These are phyloP conservation scores for Coprinopsis marcescibilis DNA, from an alignment of 768 basidiomycete genomes.

Conservation along the genomic window DNA sequence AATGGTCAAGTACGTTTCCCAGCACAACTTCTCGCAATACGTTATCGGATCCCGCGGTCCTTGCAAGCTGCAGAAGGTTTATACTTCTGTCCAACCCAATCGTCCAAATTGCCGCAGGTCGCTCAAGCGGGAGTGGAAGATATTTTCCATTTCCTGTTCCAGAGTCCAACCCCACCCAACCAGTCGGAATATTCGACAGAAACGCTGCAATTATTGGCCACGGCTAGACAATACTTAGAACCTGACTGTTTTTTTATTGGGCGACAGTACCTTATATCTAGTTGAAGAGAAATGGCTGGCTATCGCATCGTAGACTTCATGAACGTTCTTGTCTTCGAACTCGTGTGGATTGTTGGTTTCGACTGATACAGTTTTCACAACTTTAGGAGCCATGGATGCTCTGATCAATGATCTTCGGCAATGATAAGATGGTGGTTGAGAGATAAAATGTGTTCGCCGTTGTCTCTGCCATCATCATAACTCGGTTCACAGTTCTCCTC, in stretches of 20 bases:
- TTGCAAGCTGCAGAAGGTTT: constrained; percentile 74
- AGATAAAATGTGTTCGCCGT: constrained; percentile 4
- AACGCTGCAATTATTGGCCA: constrained; percentile 86
- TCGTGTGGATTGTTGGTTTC: constrained; percentile 40
- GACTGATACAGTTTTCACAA: constrained; percentile 36
- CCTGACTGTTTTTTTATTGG: no score
- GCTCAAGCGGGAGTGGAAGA: constrained; percentile 65
- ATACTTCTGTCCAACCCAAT: constrained; percentile 81
- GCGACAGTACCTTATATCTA: constrained; percentile 86
- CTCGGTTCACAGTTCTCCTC: constrained; percentile 3
- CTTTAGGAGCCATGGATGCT: constrained; percentile 23
- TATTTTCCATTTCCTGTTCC: constrained; percentile 99
- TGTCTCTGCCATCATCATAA: neutral
- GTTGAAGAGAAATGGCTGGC: constrained; percentile 86
- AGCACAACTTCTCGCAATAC: constrained; percentile 64
- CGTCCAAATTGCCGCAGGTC: constrained; percentile 58
- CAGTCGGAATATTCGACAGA: constrained; percentile 60
- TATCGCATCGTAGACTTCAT: constrained; percentile 79
- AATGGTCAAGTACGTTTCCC: constrained; percentile 68
- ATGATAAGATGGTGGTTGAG: constrained; percentile 11
- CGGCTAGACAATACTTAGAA: constrained; percentile 43
- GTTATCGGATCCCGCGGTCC: constrained; percentile 44
- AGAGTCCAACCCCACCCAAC: constrained; percentile 87
- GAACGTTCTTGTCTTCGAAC: constrained; percentile 76
- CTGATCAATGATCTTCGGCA: neutral